Conservation (phyloP, 2,329 filamentous ascomycete species). For the Rutstroemia sp. region DNA sequence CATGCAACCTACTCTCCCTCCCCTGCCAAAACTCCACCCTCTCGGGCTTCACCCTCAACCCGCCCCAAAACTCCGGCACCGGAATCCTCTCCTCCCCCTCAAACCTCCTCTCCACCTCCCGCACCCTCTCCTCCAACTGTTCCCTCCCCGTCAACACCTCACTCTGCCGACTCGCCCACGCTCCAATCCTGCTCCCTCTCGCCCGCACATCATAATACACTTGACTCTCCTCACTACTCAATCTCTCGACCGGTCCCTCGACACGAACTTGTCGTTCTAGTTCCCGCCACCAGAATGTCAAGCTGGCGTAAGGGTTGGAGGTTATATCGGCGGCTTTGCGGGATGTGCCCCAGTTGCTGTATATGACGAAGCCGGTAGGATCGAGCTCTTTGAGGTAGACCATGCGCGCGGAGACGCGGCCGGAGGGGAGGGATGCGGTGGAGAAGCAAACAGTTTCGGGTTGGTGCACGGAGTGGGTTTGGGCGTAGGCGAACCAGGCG, state of each 20-base stretch:
- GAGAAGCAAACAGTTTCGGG: constrained; percentile 86
- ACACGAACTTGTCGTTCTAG: constrained; percentile 86
- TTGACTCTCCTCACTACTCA: constrained; percentile 65
- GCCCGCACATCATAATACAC: constrained; percentile 61
- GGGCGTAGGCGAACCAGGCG: constrained; percentile 75
- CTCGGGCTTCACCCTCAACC: constrained; percentile 76
- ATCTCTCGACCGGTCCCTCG: constrained; percentile 65
- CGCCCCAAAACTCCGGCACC: constrained; percentile 92
- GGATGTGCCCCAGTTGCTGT: constrained; percentile 84
- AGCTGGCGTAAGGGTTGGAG: constrained; percentile 67
- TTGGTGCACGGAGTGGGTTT: constrained; percentile 51
- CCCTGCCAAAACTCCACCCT: constrained; percentile 96
- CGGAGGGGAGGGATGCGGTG: constrained; percentile 75
- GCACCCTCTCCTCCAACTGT: constrained; percentile 69
- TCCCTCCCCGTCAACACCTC: constrained; percentile 64
- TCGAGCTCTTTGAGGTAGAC: constrained; percentile 97
- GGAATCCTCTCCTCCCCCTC: constrained; percentile 63
- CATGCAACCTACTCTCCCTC: constrained; percentile 80
- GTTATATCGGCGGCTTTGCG: constrained; percentile 60
- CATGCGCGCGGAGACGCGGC: constrained; percentile 74
- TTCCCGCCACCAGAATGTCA: constrained; percentile 87
- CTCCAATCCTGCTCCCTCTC: constrained; percentile 76
- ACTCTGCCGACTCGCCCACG: constrained; percentile 90
- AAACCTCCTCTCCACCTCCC: constrained; percentile 48
- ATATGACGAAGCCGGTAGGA: constrained; percentile 73